Base-by-base conservation (phyloP, 164 flowering plant species). In the Saururus chinensis region DNA sequence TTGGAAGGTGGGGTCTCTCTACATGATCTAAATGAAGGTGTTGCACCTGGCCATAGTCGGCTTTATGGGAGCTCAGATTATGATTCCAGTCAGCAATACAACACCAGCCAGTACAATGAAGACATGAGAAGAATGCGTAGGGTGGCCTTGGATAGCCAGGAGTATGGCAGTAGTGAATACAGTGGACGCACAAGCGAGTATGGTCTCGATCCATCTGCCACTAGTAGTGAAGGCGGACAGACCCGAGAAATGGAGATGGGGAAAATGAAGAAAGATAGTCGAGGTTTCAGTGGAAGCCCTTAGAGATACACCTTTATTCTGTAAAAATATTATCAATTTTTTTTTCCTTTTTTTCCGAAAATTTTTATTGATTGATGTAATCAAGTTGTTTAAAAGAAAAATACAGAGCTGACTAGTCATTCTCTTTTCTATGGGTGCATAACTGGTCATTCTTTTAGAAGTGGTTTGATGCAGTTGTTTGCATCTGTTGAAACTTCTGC, bases 1-100 rank as follows among this genome's bases (percentile, higher is more conserved):
- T 67, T 93, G 66, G 99, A 93, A 80, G 99, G 99, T 53, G 85
- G 83, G 40, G 79, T 74, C 0, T 78, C 96, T 23, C 70, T 90
- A n/a, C 74, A 90, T 0, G 88, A 83, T 61, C 77, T 93, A 1
- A 84, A 83, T 19, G 88, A 84, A 68, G 89, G 87, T 51, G 70
- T 79, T 60, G 81, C 71, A 68, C 91, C 97, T 48, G 96, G 95
- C 19, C 84, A 84, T 45, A 83, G 95, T 77, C 64, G 71, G 0
- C 56, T 75, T 1, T 79, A 82, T 64, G 99, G 81, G 51, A 56
- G 66, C 60, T 63, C 60, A 0, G 66, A 63, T 22, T 55, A 63
- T 42, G 66, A 63, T 24, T 55, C 58, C 19, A 89, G 96, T 76
- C 80, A 92, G 42, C 95, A 92, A 40, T 89, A 85, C 49, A 89